Conservation (phyloP, 2,329 filamentous ascomycete species). For the Ophiosphaerella korrae region DNA sequence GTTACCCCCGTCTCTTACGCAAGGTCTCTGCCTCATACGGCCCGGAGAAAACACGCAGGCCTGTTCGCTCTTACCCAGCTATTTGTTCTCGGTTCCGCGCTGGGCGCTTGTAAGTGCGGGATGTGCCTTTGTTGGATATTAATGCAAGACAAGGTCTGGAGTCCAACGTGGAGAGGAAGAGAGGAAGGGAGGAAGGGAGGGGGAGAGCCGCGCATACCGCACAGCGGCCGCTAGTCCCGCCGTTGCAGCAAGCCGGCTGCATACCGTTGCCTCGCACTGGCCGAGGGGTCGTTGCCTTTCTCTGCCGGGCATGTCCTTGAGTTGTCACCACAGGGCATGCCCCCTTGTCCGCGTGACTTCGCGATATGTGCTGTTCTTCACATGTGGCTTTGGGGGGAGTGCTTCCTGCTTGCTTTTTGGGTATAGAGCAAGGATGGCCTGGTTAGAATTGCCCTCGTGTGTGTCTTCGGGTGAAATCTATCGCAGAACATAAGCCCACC, state of each 20-base stretch:
- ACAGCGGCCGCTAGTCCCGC: slow-evolving; percentile 2
- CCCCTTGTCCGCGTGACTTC: neutral
- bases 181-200: no score
- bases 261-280: slow-evolving; percentile 5
- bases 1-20: neutral
- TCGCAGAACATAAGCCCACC: slow-evolving; percentile 8
- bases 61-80: neutral
- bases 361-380: neutral
- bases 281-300: neutral
- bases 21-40: neutral
- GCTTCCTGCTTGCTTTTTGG: no score
- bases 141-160: neutral
- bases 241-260: slow-evolving; percentile 10
- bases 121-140: slow-evolving; percentile 9
- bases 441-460: neutral
- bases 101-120: slow-evolving; percentile 1
- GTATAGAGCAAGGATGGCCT: no score
- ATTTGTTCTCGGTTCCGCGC: neutral
- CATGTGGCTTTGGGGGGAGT: neutral
- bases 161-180: neutral
- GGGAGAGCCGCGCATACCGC: neutral
- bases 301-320: neutral
- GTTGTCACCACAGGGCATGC: neutral
- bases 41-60: neutral
- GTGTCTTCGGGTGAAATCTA: slow-evolving; percentile 22